Base-by-base conservation (phyloP, 2,329 filamentous ascomycete species). In the Coniochaeta sp. region DNA sequence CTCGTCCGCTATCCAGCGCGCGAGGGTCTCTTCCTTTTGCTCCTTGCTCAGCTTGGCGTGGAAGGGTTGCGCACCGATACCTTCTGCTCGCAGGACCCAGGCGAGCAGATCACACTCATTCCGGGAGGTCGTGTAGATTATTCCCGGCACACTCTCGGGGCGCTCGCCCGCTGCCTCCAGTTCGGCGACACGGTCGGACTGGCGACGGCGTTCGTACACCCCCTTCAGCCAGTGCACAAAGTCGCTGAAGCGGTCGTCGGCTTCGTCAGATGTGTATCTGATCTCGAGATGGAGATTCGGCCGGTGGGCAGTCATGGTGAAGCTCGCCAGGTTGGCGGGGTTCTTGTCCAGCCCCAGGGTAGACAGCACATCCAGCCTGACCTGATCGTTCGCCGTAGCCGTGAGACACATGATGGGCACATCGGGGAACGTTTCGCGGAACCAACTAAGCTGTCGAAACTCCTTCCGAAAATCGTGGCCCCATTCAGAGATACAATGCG, bases 401-500 rank as follows among this genome's bases (percentile, higher is more conserved):
- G 92, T 97, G 13, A 96, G 79, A 56, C 91, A 95, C 67, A 94
- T 96, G 55, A 97, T 87, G 4, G 92, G 91, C 0, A 96, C 89
- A 52, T 87, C 79, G 0, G 91, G 89, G 57, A 94, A 91, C 6
- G 83, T 83, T 48, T 82, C 78, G 59, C 88, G 86, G 73, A 97
- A 94, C 83, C 89, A 96, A 2, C 82, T 85, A 6, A 97, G 77
- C 18, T 86, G 81, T 63, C 94, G 91, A 69, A 96, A 97, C 52
- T 91, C 88, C 31, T 86, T 88, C n/a, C 92, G 86, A 65, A 97
- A 97, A 67, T 97, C 92, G 66, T 97, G 91, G 1, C 92, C 92
- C 92, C 92, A 96, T 83, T 96, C 91, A 20, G 89, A 95, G 59
- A 97, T 95, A 67, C 92, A 97, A 67, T 97, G 92, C 2, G 92